Evolutionary conservation across 345 rosid genomes (phyloP), one percentile per base, ranked within the genome.

Genomic region (Linum lewisii): DNA sequence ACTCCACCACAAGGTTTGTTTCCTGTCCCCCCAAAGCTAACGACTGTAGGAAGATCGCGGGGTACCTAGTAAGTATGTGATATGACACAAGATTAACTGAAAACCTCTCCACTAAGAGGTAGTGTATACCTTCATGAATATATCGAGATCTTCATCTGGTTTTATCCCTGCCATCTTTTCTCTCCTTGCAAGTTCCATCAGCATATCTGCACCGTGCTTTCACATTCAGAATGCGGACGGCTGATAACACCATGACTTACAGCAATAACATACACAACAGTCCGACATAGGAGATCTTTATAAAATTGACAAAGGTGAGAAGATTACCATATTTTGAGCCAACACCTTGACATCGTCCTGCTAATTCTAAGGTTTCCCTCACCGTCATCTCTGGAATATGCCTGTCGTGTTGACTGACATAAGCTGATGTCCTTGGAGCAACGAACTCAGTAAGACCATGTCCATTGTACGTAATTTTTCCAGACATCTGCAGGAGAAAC

Each of bases 81-180:
- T 42, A 21, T 20, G 57, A 61, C 3, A 53, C 26, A 58, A 51
- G 18, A 58, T 50, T 24, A 25, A 19, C n/a, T 42, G 42, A 24
- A 38, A 38, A 38, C 45, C 45, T 8, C 45, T 38, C 45, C 2
- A 25, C 50, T 18, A 64, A 25, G 19, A 38, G 22, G 37, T 37
- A 21, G 26, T n/a, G 42, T 13, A 16, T 70, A 89, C 99, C 99
- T 93, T 93, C 94, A 93, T 87, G 73, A 93, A 89, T 67, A 93
- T 86, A 69, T 93, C 99, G 66, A 93, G 99, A 77, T 93, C 99
- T 78, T 85, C 99, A 75, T 93, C 94, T 57, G 99, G 97, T 69
- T 86, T 86, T 63, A 93, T 89, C 63, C 94, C 95, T 21, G 91
- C 85, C 57, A 79, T 66, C 80, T 93, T 93, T 69, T 93, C 99